Base-by-base conservation (phyloP, 75 land plant species). In the Isoetes taiwanensis region DNA sequence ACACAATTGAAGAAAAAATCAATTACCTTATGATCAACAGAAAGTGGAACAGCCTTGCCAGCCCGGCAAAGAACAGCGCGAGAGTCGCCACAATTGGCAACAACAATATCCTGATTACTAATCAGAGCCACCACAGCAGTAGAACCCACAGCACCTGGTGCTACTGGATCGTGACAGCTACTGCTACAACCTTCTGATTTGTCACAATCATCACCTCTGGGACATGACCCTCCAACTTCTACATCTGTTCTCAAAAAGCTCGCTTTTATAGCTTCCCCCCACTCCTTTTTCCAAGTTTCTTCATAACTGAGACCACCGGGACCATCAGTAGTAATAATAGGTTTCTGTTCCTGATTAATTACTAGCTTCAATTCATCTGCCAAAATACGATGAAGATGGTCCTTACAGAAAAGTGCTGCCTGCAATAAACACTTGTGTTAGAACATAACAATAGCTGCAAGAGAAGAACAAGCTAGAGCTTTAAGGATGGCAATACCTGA, bases 21-120 rank as follows among this genome's bases (percentile, higher is more conserved):
- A 27, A 56, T 56, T 34, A 79, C 79, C 75, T 80, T 80, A 42
- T 80, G 83, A 66, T 80, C 83, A 50, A 39, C 19, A 4, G 83
- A 80, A 14, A 80, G 74, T 23, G 83, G 83, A 26, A 80, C 17
- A 24, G 70, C 60, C 2, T 42, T 32, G 1, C 71, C 65, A 28
- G 42, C 65, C 16, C 70, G 64, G n/a, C 31, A 66, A 37, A 73
- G 80, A 35, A 55, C 41, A 30, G 64, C 76, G 74, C 41, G 55
- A 52, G 19, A 80, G 40, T 80, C 83, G 31, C 83, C 83, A 37
- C 83, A 80, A 55, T 81, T 81, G 19, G 81, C 66, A 46, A 81
- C 78, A 58, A 78, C 48, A 32, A 81, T 71, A 62, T 66, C 57
- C 8, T 59, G 41, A 11, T 66, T 59, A 37, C 71, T 57, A 3